Evolutionary conservation across 257 asterid genomes (phyloP).

Genomic region (Solanum bulbocastanum): DNA sequence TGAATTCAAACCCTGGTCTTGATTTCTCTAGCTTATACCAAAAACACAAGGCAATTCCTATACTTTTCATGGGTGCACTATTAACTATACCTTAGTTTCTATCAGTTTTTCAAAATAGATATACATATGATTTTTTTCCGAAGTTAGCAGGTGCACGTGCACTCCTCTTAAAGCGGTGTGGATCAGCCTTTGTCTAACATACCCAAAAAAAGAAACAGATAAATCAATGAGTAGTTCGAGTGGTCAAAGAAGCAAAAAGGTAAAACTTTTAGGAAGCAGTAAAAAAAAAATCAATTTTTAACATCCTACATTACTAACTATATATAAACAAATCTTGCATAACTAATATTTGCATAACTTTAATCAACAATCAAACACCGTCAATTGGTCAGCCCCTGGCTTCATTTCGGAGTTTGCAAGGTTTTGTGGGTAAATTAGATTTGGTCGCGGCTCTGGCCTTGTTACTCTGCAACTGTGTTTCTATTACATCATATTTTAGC

Average conservation of each 20-base stretch:
- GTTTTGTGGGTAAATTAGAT: neutral
- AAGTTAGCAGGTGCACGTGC: no score
- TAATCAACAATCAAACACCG: neutral
- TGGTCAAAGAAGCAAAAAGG: neutral
- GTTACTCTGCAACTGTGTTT: neutral
- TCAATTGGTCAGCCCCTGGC: neutral
- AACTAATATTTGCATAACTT: neutral
- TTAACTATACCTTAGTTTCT: no score
- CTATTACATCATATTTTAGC: neutral
- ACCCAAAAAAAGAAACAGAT: neutral
- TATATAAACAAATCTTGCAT: no score
- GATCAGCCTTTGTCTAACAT: no score
- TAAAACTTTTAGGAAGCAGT: neutral
- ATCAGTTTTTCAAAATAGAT: no score
- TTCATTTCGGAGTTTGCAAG: neutral
- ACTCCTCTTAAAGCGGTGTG: no score
- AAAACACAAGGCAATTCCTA: rapidly evolving
- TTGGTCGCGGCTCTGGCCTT: neutral
- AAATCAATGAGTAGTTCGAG: neutral
- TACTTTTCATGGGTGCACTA: no score
- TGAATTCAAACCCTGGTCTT: no score
- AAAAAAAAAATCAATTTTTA: no score
- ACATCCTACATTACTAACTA: no score
- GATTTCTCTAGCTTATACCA: no score
- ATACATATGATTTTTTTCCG: no score